Evolutionary conservation across 768 basidiomycete species (phyloP).

Genomic region (Cystobasidium tubakii): DNA sequence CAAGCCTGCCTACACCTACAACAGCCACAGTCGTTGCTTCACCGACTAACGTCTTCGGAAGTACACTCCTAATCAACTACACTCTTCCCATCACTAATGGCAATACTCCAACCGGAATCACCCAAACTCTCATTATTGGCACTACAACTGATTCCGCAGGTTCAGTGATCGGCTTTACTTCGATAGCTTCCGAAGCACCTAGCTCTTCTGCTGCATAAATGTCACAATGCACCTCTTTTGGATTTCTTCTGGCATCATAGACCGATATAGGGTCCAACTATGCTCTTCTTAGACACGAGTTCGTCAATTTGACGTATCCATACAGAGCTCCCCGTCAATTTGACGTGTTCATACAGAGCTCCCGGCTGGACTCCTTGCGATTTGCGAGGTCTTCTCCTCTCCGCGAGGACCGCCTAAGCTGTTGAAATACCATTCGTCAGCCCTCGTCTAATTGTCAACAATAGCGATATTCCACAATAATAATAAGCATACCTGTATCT

Average conservation of each 20-base stretch:
- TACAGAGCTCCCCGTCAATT: too few relatives aligned
- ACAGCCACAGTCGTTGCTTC: slow-evolving; percentile 8
- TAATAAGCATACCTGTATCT: too few relatives aligned
- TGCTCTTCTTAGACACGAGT: too few relatives aligned
- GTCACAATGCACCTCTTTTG: neutral
- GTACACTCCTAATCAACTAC: neutral
- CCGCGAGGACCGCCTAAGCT: too few relatives aligned
- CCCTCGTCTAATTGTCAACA: too few relatives aligned
- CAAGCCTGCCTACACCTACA: slow-evolving; percentile 18
- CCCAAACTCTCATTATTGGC: slow-evolving; percentile 6
- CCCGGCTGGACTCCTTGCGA: too few relatives aligned
- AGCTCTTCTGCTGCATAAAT: slow-evolving; percentile 23
- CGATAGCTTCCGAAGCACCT: neutral
- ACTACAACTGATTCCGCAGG: slow-evolving; percentile 18
- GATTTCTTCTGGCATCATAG: neutral
- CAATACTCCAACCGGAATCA: neutral
- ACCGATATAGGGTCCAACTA: too few relatives aligned
- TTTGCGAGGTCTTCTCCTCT: too few relatives aligned
- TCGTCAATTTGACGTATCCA: too few relatives aligned
- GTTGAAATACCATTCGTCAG: too few relatives aligned
- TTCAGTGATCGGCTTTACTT: slow-evolving; percentile 2
- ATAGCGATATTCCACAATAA: too few relatives aligned
- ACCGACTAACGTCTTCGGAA: slow-evolving; percentile 10
- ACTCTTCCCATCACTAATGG: neutral
- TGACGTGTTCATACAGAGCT: too few relatives aligned